Evolutionary conservation across 1,284 basidiomycete genomes (phyloP), one percentile per base, ranked within the genome.

Genomic region (Trametes pubescens): DNA sequence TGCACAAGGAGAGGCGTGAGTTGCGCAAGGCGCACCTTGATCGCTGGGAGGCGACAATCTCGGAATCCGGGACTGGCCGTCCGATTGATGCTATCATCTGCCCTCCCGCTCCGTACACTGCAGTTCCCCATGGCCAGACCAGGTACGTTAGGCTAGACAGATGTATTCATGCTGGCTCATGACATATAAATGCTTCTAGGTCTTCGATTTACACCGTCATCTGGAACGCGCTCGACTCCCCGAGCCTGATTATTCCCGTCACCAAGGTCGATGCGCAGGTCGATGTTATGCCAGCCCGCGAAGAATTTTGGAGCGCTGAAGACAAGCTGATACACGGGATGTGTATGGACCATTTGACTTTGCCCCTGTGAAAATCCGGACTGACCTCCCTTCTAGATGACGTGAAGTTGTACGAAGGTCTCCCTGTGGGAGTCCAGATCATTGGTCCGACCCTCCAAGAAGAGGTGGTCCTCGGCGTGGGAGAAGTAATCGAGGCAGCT

Each of bases 191-290:
- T 18, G 2, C 2, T n/a, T 1, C 10, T 16, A 69, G 65, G n/a
- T 69, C 68, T 2, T 65, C 68, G 1, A 56, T 69, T 13, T 69
- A 69, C 21, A 92, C 91, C 0, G 80, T 80, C 38, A 71, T 86
- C 48, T 92, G 85, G 83, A 94, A 93, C 71, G 73, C 82, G 5
- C 81, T 91, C 32, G 91, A 94, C 72, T 92, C 88, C 69, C 82
- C 91, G 0, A 81, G 84, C 1, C 79, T 86, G n/a, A 78, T 86
- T 6, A 83, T 95, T 65, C 93, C 93, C 0, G 89, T 89, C 0
- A 84, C 87, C 0, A 81, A 74, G 54, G 87, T 87, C 16, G 85
- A 90, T 71, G 80, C 79, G 2, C 59, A 62, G 14, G 52, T 85
- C 11, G 88, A 90, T 67, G 70, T 70, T 49, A 82, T 80, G 65